These are phyloP conservation scores for Rhexocercosporidium sp. DNA, from an alignment of 2,329 filamentous ascomycete species.

Conservation along the genomic window DNA sequence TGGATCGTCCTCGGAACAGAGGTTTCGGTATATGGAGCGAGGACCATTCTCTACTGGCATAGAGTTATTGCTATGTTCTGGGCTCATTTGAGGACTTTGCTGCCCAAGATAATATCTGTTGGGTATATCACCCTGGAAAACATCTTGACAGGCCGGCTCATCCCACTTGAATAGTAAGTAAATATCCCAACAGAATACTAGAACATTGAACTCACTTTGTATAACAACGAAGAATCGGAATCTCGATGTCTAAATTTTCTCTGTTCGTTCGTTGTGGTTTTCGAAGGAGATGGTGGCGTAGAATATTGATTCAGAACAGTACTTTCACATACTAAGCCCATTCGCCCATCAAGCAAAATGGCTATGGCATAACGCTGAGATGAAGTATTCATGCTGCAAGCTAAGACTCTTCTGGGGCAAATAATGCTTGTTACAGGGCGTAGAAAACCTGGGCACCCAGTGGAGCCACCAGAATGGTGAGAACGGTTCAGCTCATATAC, in stretches of 20 bases:
- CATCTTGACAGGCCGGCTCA: slow-evolving; percentile 27
- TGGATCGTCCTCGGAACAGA: slow-evolving; percentile 66
- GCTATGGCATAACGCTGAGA: slow-evolving; percentile 60
- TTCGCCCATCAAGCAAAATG: slow-evolving; percentile 62
- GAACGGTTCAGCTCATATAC: slow-evolving; percentile 52
- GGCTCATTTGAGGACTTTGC: not conserved
- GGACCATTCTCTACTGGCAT: slow-evolving; percentile 43
- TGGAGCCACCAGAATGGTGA: slow-evolving; percentile 14
- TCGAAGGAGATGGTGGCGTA: not conserved
- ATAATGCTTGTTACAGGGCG: slow-evolving; percentile 56
- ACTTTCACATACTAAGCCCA: slow-evolving; percentile 66
- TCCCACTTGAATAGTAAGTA: not conserved
- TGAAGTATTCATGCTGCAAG: slow-evolving; percentile 67
- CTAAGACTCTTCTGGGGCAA: slow-evolving; percentile 61
- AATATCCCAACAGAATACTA: not conserved
- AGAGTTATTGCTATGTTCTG: not conserved
- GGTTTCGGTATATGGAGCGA: slow-evolving; percentile 48
- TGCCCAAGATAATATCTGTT: not conserved
- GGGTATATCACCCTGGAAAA: slow-evolving; percentile 24
- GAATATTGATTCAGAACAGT: slow-evolving; percentile 30
- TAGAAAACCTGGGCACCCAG: slow-evolving; percentile 40
- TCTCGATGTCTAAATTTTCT: not conserved
- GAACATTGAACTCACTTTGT: slow-evolving; percentile 5
- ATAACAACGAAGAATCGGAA: slow-evolving; percentile 30
- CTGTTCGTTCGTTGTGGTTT: not conserved